Conservation (phyloP, 345 rosid genomes). For the Brassica carinata region DNA sequence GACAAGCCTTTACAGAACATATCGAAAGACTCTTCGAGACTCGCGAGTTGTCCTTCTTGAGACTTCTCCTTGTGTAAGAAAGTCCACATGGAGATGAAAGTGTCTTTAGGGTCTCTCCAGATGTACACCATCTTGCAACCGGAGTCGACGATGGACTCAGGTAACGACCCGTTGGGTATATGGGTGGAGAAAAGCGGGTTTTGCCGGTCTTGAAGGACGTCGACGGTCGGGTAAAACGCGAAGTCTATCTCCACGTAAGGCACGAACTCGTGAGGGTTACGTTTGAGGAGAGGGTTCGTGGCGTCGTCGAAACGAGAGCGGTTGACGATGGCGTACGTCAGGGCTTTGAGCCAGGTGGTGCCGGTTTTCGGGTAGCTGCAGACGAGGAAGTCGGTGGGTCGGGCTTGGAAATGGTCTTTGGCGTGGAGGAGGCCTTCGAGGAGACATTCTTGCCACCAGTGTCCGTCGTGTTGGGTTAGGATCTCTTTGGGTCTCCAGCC, state of each 20-base stretch:
- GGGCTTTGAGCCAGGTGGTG: slow-evolving; percentile 49
- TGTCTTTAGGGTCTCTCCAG: slow-evolving; percentile 44
- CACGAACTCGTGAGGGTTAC: slow-evolving; percentile 45
- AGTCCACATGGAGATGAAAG: slow-evolving; percentile 47
- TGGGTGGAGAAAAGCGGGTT: slow-evolving; percentile 46
- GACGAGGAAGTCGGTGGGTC: slow-evolving; percentile 40
- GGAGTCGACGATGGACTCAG: slow-evolving; percentile 34
- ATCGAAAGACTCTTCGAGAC: slow-evolving; percentile 39
- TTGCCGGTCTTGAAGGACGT: slow-evolving; percentile 35
- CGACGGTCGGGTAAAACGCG: slow-evolving; percentile 41
- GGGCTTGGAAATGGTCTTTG: slow-evolving; percentile 40
- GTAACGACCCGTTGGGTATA: slow-evolving; percentile 34
- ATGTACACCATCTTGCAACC: slow-evolving; percentile 45
- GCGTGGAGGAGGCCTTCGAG: slow-evolving; percentile 44
- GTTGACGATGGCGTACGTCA: slow-evolving; percentile 37
- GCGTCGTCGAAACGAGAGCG: slow-evolving; percentile 33
- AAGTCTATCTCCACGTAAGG: slow-evolving; percentile 47
- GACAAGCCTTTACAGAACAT: slow-evolving; percentile 43
- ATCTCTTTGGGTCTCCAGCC: slow-evolving; percentile 44
- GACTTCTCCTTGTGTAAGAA: slow-evolving; percentile 45
- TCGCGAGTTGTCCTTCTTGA: slow-evolving; percentile 39
- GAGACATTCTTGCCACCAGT: slow-evolving; percentile 46
- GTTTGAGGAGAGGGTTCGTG: slow-evolving; percentile 28
- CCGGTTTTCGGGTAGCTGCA: slow-evolving; percentile 49
- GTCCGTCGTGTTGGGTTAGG: slow-evolving; percentile 30